Conservation (phyloP, 805 yeast genomes). For the Saccharomyces mikatae region DNA sequence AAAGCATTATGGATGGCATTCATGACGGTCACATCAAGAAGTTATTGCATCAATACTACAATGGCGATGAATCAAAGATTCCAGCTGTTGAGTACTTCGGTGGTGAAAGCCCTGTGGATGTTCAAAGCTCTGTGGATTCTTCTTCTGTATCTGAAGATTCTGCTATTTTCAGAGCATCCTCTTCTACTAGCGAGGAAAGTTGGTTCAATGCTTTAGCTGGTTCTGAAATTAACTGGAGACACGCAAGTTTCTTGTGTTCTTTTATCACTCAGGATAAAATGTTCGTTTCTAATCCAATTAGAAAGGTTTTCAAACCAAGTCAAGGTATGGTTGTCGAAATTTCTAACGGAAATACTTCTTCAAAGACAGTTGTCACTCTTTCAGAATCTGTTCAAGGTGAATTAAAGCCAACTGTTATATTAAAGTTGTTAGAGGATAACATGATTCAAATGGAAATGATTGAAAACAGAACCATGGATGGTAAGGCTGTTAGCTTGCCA, state of each 20-base stretch:
- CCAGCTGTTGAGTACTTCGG: slow-evolving; percentile 90
- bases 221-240: slow-evolving; percentile 71
- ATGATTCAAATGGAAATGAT: slow-evolving; percentile 65
- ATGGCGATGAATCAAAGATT: slow-evolving; percentile 59
- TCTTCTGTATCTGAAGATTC: slow-evolving; percentile 25
- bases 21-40: slow-evolving; percentile 82
- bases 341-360: slow-evolving; percentile 40
- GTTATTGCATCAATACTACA: slow-evolving; percentile 61
- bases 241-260: slow-evolving; percentile 73
- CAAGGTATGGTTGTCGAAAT: slow-evolving; percentile 57
- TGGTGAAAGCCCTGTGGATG: slow-evolving; percentile 45
- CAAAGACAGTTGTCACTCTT: slow-evolving; percentile 54
- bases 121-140: slow-evolving; percentile 8
- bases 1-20: slow-evolving; percentile 77
- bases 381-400: slow-evolving; percentile 69
- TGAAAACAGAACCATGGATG: slow-evolving; percentile 82
- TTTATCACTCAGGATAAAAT: slow-evolving; percentile 80
- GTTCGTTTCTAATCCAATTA: slow-evolving; percentile 72
- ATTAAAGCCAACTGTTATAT: slow-evolving; percentile 54
- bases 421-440: slow-evolving; percentile 42
- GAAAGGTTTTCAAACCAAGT: slow-evolving; percentile 70
- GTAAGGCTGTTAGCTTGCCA: slow-evolving; percentile 63
- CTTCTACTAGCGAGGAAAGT: slow-evolving; percentile 32
- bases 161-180: slow-evolving; percentile 34
- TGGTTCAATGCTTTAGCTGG: slow-evolving; percentile 89